Percentiles rank a stretch among this genome's conserved stretches.
These are phyloP conservation scores for Candolleomyces eurysporus DNA, from an alignment of 768 basidiomycete species.

Conservation along the genomic window DNA sequence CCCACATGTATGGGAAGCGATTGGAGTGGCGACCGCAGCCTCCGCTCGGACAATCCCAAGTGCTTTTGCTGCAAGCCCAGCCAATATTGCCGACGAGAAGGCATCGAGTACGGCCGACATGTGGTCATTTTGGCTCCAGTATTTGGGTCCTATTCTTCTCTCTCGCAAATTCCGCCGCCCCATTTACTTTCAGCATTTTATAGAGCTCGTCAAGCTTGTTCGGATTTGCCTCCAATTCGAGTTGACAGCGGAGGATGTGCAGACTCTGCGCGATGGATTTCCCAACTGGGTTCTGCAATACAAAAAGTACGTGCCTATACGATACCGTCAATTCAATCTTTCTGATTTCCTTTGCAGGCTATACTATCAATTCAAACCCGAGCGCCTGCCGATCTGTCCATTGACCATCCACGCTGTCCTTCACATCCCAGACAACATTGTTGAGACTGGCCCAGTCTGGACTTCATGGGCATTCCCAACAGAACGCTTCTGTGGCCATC, in stretches of 20 bases:
- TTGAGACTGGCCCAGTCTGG: background rate
- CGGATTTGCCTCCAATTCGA: constrained; percentile 26
- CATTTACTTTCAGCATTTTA: constrained; percentile 33
- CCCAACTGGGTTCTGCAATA: background rate
- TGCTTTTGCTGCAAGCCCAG: constrained; percentile 32
- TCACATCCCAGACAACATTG: background rate
- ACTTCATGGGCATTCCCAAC: background rate
- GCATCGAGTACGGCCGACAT: constrained; percentile 12
- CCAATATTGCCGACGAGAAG: constrained; percentile 16
- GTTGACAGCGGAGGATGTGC: constrained; percentile 7
- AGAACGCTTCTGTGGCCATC: constrained; percentile 11
- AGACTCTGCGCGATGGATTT: background rate
- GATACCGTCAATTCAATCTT: no score
- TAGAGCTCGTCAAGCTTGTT: constrained; percentile 27
- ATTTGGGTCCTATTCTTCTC: constrained; percentile 8
- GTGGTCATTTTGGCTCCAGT: constrained; percentile 8
- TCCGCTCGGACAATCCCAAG: constrained; percentile 36
- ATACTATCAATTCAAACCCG: background rate
- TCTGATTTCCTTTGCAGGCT: background rate
- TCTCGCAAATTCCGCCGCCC: constrained; percentile 16
- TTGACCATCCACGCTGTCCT: constrained; percentile 1
- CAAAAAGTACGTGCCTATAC: background rate
- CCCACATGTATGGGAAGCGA: constrained; percentile 36
- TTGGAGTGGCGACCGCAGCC: constrained; percentile 30
- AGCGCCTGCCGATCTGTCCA: background rate